Evolutionary conservation across 2,329 filamentous ascomycete genomes (phyloP).

Genomic region (Sphaerulina vaccinii): DNA sequence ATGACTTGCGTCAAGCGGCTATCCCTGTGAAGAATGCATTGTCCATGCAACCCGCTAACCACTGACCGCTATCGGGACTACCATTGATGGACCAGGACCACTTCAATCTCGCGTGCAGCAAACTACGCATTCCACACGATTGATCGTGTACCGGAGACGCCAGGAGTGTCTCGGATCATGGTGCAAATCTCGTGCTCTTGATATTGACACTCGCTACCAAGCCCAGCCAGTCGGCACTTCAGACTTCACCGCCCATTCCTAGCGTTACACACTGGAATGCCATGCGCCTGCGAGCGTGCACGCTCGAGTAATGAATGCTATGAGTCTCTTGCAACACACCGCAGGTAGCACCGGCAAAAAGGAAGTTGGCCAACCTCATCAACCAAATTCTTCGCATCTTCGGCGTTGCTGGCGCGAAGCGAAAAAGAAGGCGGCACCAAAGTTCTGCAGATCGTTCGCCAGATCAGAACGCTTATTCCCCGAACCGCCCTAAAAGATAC

Average conservation of each 20-base stretch:
- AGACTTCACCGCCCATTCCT: slow-evolving; percentile 30
- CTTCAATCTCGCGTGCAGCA: neutral
- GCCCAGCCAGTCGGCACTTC: slow-evolving; percentile 29
- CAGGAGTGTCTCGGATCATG: neutral
- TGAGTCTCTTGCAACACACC: neutral
- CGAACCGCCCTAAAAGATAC: slow-evolving; percentile 19
- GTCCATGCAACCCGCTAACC: slow-evolving; percentile 18
- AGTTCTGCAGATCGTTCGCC: slow-evolving; percentile 32
- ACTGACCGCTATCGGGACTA: slow-evolving; percentile 16
- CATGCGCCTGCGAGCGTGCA: slow-evolving; percentile 19
- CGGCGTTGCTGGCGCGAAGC: neutral
- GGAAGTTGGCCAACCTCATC: neutral
- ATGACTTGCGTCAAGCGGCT: slow-evolving; percentile 33
- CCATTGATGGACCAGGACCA: neutral
- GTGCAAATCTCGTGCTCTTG: slow-evolving; percentile 2
- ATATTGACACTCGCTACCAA: slow-evolving; percentile 23
- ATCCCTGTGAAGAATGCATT: slow-evolving; percentile 29
- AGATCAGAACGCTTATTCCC: slow-evolving; percentile 25
- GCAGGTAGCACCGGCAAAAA: neutral
- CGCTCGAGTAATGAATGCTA: slow-evolving; percentile 14
- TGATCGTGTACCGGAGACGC: neutral
- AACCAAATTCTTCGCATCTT: neutral
- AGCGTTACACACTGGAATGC: slow-evolving; percentile 23
- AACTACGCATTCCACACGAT: slow-evolving; percentile 10
- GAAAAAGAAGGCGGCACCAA: neutral